A percentile compares a stretch with the other conserved stretches of the same genome.
Evolutionary conservation across 306 rosid species (phyloP).

Genomic region (Dalbergia oliveri): DNA sequence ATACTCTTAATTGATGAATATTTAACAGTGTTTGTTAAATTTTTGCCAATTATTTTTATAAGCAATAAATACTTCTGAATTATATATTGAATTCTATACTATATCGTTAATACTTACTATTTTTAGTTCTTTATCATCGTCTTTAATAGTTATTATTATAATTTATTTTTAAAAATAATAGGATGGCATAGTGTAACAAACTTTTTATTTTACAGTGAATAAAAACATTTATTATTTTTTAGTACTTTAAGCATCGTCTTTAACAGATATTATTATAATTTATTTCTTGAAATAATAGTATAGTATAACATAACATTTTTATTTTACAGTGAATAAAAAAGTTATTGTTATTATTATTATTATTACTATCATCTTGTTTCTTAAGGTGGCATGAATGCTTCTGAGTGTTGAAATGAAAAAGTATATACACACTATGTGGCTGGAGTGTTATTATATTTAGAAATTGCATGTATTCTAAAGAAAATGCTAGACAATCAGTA

Average conservation of each 20-base stretch:
- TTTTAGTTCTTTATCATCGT: not conserved
- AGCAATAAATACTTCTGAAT: too few species aligned
- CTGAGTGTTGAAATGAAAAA: constrained; percentile 36
- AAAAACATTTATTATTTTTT: too few species aligned
- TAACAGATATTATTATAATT: not conserved
- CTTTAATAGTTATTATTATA: not conserved
- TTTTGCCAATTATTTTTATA: too few species aligned
- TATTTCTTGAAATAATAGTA: not conserved
- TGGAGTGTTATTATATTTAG: constrained; percentile 15
- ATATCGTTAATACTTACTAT: too few species aligned
- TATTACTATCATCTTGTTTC: not conserved
- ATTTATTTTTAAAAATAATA: not conserved
- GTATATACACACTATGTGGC: constrained; percentile 19
- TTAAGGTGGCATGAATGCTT: not conserved
- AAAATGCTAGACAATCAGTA: too few species aligned
- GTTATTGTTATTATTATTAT: not conserved
- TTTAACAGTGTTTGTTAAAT: too few species aligned
- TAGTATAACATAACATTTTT: constrained; percentile 13
- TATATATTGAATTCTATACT: too few species aligned
- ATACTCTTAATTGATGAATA: too few species aligned
- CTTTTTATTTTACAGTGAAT: constrained; percentile 5
- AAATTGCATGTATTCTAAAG: not conserved
- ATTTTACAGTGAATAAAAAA: not conserved
- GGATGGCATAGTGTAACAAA: not conserved
- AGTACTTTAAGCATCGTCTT: not conserved